Evolutionary conservation across 257 asterid genomes (phyloP).

Genomic region (Solanum megistacrolobum): DNA sequence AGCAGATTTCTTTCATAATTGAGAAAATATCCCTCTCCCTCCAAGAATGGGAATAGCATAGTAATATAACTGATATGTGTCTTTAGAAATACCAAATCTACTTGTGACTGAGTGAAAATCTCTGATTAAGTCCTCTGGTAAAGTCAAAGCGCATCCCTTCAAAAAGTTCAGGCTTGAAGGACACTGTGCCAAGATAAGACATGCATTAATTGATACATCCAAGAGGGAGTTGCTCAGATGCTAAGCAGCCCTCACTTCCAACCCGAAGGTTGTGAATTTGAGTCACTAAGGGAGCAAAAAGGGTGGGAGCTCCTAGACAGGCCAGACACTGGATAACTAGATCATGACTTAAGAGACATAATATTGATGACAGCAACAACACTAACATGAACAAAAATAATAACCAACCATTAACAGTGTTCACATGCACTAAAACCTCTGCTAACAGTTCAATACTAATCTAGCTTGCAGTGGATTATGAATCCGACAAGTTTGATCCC

Average conservation of each 20-base stretch:
- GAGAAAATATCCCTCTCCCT: neutral
- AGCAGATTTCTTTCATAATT: neutral
- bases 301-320: no score
- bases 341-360: neutral
- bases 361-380: neutral
- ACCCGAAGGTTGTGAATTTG: no score
- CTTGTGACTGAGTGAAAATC: constrained; percentile 93
- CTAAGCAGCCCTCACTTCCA: no score
- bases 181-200: constrained; percentile 50
- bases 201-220: neutral
- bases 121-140: constrained; percentile 80
- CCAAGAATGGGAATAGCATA: neutral
- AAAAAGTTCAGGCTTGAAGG: constrained; percentile 93
- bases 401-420: neutral
- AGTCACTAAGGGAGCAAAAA: no score
- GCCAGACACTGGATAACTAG: neutral
- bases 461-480: neutral
- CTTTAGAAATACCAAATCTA: constrained; percentile 8
- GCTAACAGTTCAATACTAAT: neutral
- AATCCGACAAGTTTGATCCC: neutral
- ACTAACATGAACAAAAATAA: neutral
- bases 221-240: no score
- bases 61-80: neutral
- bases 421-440: neutral
- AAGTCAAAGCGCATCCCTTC: constrained; percentile 98